Base-by-base conservation (phyloP, 2,329 filamentous ascomycete genomes). In the Phialophora macrospora region DNA sequence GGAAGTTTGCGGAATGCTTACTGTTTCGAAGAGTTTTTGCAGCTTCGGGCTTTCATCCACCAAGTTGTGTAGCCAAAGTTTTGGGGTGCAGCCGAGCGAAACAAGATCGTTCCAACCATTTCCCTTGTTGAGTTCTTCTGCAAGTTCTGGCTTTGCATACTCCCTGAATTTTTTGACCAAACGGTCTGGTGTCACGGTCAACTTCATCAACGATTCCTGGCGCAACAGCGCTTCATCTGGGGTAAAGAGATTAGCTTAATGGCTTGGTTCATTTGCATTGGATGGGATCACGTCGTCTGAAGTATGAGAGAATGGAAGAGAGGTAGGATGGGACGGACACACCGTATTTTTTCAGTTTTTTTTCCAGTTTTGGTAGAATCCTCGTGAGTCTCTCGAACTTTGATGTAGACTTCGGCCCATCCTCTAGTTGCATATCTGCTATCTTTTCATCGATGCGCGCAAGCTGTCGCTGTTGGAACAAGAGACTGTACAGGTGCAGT, bases 401-500 rank as follows among this genome's bases (percentile, higher is more conserved):
- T n/a, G 44, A 48, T 48, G 7, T 2, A 48, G 44, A 48, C 12
- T 48, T 2, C 44, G 14, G 20, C 17, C 44, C 44, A 3, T 48
- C 11, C 9, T n/a, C 44, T 11, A 48, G 11, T 17, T 48, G 7
- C 44, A 48, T 48, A 11, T 48, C 44, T 48, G 44, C 44, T 48
- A 48, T 48, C 20, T 48, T 17, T 20, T 20, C 44, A 48, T 48
- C 44, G 12, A n/a, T 48, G 14, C 2, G 0, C 4, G 44, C 44
- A 48, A 48, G 44, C 14, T 20, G 44, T 48, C 44, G 44, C 44
- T 48, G 44, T 22, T 48, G 44, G 44, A 48, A 48, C 44, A 48
- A 22, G 44, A 48, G 44, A 48, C 44, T 48, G 44, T 48, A 48
- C 44, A 48, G 44, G 20, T 48, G 44, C 17, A 48, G 44, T 48